Conservation (phyloP, 306 rosid species). For the Ormosia emarginata region DNA sequence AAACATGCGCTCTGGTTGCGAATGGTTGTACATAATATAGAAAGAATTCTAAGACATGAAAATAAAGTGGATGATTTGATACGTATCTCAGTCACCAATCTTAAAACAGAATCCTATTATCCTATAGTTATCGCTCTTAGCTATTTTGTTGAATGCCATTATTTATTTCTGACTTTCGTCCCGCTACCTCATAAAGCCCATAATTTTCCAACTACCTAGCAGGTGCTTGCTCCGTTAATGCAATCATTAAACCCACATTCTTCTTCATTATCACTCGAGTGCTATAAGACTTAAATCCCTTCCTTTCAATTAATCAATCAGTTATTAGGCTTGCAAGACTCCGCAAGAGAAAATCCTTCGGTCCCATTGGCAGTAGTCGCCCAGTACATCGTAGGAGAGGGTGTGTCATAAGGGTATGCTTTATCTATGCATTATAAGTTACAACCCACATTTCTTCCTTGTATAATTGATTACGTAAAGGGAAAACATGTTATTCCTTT, state of each 20-base stretch:
- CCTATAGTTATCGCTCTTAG: background rate
- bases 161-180: background rate
- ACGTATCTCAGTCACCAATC: background rate
- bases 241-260: background rate
- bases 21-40: background rate
- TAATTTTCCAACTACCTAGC: background rate
- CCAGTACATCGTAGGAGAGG: background rate
- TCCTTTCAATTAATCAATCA: background rate
- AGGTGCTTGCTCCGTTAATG: background rate
- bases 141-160: background rate
- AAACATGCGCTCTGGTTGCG: background rate
- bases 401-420: background rate
- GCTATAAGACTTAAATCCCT: background rate
- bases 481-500: background rate
- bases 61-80: background rate
- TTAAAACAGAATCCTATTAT: background rate
- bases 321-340: background rate
- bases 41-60: background rate
- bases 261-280: background rate
- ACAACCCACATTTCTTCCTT: background rate
- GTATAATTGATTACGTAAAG: background rate
- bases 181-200: background rate
- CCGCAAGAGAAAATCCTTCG: background rate
- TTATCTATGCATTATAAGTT: background rate
- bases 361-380: background rate